Percentiles rank a stretch among this genome's conserved stretches.
Evolutionary conservation across 169 alveolate genomes (phyloP).

Genomic region (Condylostoma magnum): DNA sequence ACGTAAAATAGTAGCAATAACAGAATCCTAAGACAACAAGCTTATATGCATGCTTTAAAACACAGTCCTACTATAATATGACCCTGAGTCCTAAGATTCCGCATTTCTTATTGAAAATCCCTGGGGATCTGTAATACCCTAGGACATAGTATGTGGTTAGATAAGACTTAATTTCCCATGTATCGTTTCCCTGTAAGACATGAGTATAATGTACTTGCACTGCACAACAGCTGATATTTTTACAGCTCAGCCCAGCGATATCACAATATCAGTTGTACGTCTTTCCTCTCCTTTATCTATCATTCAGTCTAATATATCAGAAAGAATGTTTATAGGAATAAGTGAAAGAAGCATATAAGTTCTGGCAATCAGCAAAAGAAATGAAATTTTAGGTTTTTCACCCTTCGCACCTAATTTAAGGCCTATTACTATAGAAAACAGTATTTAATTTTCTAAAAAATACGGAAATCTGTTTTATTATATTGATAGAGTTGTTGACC

Average conservation of each 20-base stretch:
- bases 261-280: background rate
- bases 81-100: too few relatives aligned
- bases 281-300: background rate
- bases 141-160: background rate
- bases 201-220: background rate
- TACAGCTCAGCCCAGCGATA: conserved; percentile 4
- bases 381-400: conserved; percentile 3
- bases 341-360: conserved; percentile 11
- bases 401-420: background rate
- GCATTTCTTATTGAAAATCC: background rate
- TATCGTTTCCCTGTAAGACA: background rate
- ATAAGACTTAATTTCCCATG: conserved; percentile 15
- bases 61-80: too few relatives aligned
- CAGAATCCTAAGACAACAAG: too few relatives aligned
- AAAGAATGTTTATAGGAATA: background rate
- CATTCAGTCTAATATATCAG: background rate
- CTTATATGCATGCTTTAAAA: too few relatives aligned
- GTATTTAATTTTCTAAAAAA: conserved; percentile 5
- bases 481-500: conserved; percentile 1
- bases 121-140: background rate
- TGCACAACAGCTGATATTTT: conserved; percentile 5
- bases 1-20: too few relatives aligned
- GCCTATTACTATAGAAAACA: background rate
- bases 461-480: conserved; percentile 8
- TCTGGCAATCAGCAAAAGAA: background rate